phyloP scores from a whole-genome alignment of 495 filamentous ascomycete genomes.

The Pseudevernia furfuracea region DNA sequence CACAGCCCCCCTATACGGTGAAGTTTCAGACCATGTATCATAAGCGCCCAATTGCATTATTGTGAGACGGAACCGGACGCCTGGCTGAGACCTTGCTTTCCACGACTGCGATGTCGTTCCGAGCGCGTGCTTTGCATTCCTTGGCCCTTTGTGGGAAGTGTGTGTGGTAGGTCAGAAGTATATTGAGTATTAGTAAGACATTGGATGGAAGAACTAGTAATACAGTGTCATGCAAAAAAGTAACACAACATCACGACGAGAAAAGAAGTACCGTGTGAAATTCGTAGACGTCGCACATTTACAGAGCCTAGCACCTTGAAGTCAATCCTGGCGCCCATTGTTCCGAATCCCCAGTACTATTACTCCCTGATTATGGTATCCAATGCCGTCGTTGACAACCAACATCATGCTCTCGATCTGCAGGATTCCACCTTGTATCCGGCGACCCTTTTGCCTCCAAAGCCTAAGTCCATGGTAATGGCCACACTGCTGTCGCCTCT shows the following conservation, averaged over 20 bases:
- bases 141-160: not conserved
- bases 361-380: not conserved
- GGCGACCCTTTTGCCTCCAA: not conserved
- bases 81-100: not conserved
- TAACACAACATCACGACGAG: too few species aligned
- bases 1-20: not conserved
- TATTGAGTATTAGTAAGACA: not conserved
- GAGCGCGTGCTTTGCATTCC: too few species aligned
- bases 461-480: not conserved
- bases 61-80: not conserved
- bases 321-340: not conserved
- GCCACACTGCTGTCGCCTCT: not conserved
- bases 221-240: not conserved
- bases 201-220: not conserved
- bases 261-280: too few species aligned
- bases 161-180: not conserved
- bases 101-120: not conserved
- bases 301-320: not conserved
- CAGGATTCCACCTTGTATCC: not conserved
- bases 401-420: not conserved
- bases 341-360: not conserved
- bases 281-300: not conserved
- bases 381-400: not conserved
- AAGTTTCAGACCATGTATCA: not conserved
- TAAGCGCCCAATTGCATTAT: not conserved